A percentile compares a stretch with the other conserved stretches of the same genome.
These are phyloP conservation scores for Sarocladium brachiariae DNA, from an alignment of 2,329 filamentous ascomycete genomes.

Conservation along the genomic window DNA sequence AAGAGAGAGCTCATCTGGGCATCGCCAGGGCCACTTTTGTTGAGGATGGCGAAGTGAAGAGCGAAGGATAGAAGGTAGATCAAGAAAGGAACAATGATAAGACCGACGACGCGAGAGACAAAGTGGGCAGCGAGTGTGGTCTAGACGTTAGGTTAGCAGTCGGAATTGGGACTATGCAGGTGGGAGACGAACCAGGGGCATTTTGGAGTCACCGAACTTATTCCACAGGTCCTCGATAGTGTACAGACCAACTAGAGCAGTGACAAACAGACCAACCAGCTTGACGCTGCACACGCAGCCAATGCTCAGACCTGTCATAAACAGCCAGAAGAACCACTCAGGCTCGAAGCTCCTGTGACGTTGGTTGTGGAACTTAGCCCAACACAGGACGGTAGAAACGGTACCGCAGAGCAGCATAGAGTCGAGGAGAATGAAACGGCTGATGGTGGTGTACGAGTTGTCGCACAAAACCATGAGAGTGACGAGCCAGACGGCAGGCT, in stretches of 20 bases:
- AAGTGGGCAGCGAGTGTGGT: constrained; percentile 70
- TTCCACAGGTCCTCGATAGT: constrained; percentile 96
- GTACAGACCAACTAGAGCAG: constrained; percentile 89
- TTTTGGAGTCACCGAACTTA: constrained; percentile 91
- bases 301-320: constrained; percentile 89
- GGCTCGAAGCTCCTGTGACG: constrained; percentile 78
- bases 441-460: constrained; percentile 99
- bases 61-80: constrained; percentile 97
- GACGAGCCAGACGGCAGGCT: constrained; percentile 87
- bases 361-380: constrained; percentile 90
- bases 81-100: constrained; percentile 81
- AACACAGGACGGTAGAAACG: constrained; percentile 95
- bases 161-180: constrained; percentile 15
- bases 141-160: constrained; percentile 17
- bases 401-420: constrained; percentile 99
- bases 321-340: constrained; percentile 93
- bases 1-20: constrained; percentile 99
- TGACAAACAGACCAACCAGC: constrained; percentile 94
- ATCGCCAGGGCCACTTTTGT: constrained; percentile 90
- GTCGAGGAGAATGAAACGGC: constrained; percentile 94
- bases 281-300: constrained; percentile 98
- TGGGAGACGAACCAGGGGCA: constrained; percentile 61
- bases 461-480: constrained; percentile 97
- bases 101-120: constrained; percentile 69
- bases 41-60: constrained; percentile 86